Percentiles rank a stretch among this genome's conserved stretches.
Conservation (phyloP, 2,329 filamentous ascomycete species). For the Fusarium multiceps region DNA sequence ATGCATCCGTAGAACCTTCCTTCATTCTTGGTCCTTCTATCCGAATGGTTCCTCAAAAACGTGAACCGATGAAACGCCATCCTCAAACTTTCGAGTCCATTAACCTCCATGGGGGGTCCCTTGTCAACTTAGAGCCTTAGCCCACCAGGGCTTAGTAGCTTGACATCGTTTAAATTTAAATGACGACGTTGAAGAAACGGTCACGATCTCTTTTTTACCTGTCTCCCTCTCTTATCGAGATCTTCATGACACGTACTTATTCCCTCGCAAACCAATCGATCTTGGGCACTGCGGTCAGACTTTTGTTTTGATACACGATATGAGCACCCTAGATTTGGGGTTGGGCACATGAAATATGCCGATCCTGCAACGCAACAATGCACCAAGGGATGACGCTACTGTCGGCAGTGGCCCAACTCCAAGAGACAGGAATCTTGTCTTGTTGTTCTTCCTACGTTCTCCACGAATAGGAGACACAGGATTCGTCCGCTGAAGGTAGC, state of each 20-base stretch:
- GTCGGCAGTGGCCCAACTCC: constrained; percentile 26
- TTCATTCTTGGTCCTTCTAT: background rate
- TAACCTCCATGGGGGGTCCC: constrained; percentile 20
- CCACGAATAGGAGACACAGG: constrained; percentile 20
- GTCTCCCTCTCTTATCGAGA: constrained; percentile 6
- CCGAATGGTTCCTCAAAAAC: background rate
- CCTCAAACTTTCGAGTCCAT: constrained; percentile 32
- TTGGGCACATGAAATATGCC: background rate
- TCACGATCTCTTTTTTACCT: background rate
- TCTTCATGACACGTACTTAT: constrained; percentile 3
- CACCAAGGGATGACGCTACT: constrained; percentile 28
- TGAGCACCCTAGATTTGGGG: background rate
- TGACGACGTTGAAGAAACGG: constrained; percentile 17
- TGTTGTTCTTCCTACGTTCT: background rate
- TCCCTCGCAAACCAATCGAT: constrained; percentile 23
- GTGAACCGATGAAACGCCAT: constrained; percentile 37
- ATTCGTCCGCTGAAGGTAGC: background rate
- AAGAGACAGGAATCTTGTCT: background rate
- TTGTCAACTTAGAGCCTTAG: constrained; percentile 16
- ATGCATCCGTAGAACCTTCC: background rate
- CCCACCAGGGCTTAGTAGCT: constrained; percentile 11
- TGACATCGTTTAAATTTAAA: background rate
- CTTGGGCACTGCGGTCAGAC: constrained; percentile 12
- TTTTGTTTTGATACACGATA: background rate
- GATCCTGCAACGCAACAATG: constrained; percentile 29